Evolutionary conservation across 1,139 yeast species (phyloP).

Genomic region (Lodderomyces beijingensis): DNA sequence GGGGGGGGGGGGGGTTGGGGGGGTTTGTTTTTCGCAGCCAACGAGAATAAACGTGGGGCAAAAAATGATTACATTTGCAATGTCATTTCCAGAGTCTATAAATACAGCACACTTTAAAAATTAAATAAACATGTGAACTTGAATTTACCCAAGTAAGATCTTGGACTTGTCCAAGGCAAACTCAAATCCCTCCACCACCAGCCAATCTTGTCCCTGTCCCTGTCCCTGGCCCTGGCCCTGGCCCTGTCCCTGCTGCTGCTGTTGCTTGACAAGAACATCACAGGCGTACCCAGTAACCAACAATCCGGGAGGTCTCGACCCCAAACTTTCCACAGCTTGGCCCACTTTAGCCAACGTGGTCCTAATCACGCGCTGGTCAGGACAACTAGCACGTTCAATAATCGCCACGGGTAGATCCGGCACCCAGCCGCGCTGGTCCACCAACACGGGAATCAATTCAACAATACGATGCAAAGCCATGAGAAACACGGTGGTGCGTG

Average conservation of each 20-base stretch:
- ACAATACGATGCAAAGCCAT: conserved; percentile 87
- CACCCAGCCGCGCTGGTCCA: conserved; percentile 60
- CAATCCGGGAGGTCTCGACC: conserved; percentile 92
- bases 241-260: background rate
- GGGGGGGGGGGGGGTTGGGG: no score
- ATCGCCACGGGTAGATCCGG: conserved; percentile 72
- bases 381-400: conserved; percentile 88
- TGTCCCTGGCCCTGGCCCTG: background rate
- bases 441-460: conserved; percentile 58
- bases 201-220: conserved; percentile 27
- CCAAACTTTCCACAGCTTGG: conserved; percentile 72
- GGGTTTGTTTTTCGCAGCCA: no score
- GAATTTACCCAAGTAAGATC: conserved; percentile 1
- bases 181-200: conserved; percentile 54
- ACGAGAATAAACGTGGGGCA: no score
- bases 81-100: no score
- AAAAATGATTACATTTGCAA: no score
- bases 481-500: conserved; percentile 80
- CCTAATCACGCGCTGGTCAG: conserved; percentile 83
- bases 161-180: conserved; percentile 8
- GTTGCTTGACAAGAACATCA: conserved; percentile 40
- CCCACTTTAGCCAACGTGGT: conserved; percentile 65
- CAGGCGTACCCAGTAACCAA: conserved; percentile 82
- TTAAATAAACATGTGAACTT: background rate
- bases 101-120: no score